phyloP scores from a whole-genome alignment of 1,284 basidiomycete genomes.

The Flammula alnicola region DNA sequence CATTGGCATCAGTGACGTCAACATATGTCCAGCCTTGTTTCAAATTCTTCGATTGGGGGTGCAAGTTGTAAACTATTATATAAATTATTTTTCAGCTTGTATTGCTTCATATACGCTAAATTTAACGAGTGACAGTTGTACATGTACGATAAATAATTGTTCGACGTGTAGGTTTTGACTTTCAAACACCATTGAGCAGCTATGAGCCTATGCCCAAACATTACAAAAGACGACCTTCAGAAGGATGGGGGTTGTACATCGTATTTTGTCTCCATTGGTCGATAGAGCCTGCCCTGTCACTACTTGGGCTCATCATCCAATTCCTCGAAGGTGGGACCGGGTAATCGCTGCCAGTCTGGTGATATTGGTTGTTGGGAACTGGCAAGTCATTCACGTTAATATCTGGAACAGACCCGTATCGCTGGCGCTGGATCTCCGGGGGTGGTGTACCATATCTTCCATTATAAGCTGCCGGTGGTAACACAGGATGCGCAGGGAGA shows the following conservation, averaged over 20 bases:
- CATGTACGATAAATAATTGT: constrained; percentile 4
- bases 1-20: constrained; percentile 4
- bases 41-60: no score
- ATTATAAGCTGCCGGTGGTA: constrained; percentile 16
- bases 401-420: constrained; percentile 16
- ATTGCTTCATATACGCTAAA: constrained; percentile 5
- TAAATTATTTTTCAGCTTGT: constrained; percentile 1
- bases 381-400: constrained; percentile 14
- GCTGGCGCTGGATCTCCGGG: constrained; percentile 6
- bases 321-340: constrained; percentile 3
- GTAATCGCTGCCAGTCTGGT: not conserved
- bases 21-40: not conserved
- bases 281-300: constrained; percentile 7
- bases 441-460: not conserved
- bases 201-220: not conserved
- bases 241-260: not conserved
- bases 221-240: not conserved
- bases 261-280: constrained; percentile 16
- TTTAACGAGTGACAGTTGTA: constrained; percentile 3
- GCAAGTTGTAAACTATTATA: no score
- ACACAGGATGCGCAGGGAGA: constrained; percentile 28
- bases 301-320: constrained; percentile 2
- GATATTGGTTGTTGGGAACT: constrained; percentile 1
- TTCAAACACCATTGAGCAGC: not conserved
- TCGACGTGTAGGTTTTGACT: not conserved